Percentiles rank a stretch among this genome's conserved stretches.
phyloP scores from a whole-genome alignment of 352 stramenopile species.

The Poterioochromonas sp. region DNA sequence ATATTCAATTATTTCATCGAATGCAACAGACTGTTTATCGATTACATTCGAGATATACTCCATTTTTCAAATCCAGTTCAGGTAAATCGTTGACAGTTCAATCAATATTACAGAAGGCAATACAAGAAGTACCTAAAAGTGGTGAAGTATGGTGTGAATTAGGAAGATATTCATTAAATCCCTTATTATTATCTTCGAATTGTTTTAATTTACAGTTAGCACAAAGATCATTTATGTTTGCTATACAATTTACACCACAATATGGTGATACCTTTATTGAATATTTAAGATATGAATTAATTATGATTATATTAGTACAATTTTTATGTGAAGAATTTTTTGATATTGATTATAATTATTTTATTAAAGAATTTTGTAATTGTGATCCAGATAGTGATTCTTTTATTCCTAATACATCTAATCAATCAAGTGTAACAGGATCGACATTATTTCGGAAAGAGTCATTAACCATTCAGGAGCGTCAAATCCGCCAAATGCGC shows the following conservation, averaged over 20 bases:
- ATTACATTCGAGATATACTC: too few relatives aligned
- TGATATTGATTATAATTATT: not conserved
- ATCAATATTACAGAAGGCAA: conserved; percentile 50
- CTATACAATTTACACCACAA: conserved; percentile 75
- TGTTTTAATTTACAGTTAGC: conserved; percentile 47
- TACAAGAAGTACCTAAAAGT: conserved; percentile 72
- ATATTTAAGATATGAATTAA: conserved; percentile 49
- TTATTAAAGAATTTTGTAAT: not conserved
- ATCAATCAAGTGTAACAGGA: too few relatives aligned
- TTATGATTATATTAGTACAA: conserved; percentile 37
- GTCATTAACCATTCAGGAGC: too few relatives aligned
- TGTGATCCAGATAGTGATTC: not conserved
- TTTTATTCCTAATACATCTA: too few relatives aligned
- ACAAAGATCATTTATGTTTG: conserved; percentile 63
- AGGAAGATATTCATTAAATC: conserved; percentile 57
- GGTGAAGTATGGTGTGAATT: conserved; percentile 82
- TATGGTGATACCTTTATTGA: conserved; percentile 78
- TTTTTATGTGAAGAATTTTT: conserved; percentile 25
- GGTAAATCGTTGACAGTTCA: too few relatives aligned
- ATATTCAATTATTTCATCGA: conserved; percentile 59
- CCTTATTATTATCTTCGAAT: conserved; percentile 45
- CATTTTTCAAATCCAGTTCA: too few relatives aligned
- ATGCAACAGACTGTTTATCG: not conserved
- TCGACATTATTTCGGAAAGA: too few relatives aligned
- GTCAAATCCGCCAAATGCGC: too few relatives aligned